A percentile compares a stretch with the other conserved stretches of the same genome.
These are phyloP conservation scores for Trichopus zeylanicus DNA, from an alignment of 116 monocot species.

Conservation along the genomic window DNA sequence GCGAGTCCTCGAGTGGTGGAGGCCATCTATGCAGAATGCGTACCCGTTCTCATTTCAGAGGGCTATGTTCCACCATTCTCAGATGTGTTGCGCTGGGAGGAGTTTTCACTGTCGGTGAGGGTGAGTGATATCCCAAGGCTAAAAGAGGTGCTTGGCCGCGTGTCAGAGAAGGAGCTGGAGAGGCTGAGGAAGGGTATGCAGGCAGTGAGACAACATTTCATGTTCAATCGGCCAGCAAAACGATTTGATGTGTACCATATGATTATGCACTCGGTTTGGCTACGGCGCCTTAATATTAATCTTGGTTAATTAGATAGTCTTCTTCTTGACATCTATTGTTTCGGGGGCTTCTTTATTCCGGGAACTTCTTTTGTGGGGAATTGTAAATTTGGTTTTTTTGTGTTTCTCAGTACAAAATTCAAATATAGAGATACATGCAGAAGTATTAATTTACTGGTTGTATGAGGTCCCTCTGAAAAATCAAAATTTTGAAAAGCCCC, in stretches of 20 bases:
- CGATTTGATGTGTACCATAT: conserved; percentile 68
- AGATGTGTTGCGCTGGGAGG: conserved; percentile 65
- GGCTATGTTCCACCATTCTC: conserved; percentile 55
- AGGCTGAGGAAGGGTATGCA: conserved; percentile 34
- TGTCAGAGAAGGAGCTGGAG: conserved; percentile 25
- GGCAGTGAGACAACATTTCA: conserved; percentile 46
- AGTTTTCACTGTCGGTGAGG: conserved; percentile 44
- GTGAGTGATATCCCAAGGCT: conserved; percentile 42
- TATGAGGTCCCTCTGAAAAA: no score
- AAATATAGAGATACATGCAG: no score
- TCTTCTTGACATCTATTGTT: no score
- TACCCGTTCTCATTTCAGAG: conserved; percentile 63
- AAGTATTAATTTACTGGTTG: no score
- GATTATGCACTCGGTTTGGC: conserved; percentile 86
- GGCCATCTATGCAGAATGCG: conserved; percentile 67
- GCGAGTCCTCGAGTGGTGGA: conserved; percentile 83
- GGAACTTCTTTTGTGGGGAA: no score
- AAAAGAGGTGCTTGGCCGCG: conserved; percentile 31
- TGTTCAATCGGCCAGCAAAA: conserved; percentile 43
- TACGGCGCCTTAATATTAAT: conserved; percentile 45
- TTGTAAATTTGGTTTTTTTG: no score
- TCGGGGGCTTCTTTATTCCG: no score
- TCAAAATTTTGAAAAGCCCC: no score
- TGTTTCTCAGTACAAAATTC: no score
- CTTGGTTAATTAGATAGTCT: neutral